phyloP scores from a whole-genome alignment of 139 green algal genomes.

The Gonium pectorale region DNA sequence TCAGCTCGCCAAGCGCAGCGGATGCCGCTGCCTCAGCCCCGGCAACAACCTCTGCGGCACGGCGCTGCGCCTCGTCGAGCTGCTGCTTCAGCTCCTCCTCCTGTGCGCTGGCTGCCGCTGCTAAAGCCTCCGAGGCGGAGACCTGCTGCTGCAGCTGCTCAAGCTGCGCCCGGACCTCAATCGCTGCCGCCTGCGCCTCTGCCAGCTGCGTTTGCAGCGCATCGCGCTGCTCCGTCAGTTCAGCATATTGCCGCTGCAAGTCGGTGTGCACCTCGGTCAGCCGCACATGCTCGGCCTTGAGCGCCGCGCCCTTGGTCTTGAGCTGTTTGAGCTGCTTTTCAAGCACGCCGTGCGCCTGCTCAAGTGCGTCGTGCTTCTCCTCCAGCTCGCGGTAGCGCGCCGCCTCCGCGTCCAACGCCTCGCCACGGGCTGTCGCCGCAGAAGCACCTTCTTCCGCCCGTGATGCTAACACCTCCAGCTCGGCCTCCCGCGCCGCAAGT shows the following conservation, averaged over 20 bases:
- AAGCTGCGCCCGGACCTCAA: slow-evolving; percentile 34
- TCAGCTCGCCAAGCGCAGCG: not conserved
- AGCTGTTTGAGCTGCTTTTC: slow-evolving; percentile 11
- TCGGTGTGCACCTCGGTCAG: not conserved
- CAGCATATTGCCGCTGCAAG: not conserved
- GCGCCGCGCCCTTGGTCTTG: slow-evolving; percentile 32
- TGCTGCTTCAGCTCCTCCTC: not conserved
- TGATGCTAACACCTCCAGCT: not conserved
- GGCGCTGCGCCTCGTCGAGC: not conserved
- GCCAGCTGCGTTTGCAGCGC: not conserved
- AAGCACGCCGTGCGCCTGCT: slow-evolving; percentile 3
- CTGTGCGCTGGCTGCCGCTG: not conserved
- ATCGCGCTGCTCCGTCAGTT: not conserved
- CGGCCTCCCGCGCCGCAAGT: not conserved
- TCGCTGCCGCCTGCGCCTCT: not conserved
- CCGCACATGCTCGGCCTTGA: not conserved
- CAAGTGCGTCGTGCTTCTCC: slow-evolving; percentile 32
- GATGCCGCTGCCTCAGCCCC: not conserved
- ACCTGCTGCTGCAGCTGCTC: slow-evolving; percentile 17
- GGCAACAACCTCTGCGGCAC: not conserved
- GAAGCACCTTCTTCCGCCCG: not conserved
- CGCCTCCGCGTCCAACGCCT: not conserved
- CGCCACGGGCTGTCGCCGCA: not conserved
- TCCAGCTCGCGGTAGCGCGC: not conserved
- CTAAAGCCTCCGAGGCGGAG: too few species aligned